Conservation (phyloP, 1,139 yeast species). For the Diutina ranongensis region DNA sequence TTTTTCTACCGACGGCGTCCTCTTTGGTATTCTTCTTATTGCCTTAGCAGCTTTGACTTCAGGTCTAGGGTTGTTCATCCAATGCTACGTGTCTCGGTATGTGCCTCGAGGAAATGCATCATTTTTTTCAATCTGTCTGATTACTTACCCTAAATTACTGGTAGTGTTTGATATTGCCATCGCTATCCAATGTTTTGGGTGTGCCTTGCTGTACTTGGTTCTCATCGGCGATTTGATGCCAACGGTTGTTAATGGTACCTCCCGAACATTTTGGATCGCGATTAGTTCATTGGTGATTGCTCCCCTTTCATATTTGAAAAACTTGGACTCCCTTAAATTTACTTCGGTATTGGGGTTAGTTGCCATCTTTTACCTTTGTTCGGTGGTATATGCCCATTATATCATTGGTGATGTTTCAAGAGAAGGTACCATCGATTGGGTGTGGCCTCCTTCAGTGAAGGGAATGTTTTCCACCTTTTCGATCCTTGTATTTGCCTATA, state of each 20-base stretch:
- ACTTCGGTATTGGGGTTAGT: constrained; percentile 30
- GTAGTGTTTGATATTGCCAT: constrained; percentile 55
- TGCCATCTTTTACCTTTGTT: constrained; percentile 28
- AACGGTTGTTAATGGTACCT: constrained; percentile 18
- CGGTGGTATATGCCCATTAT: constrained; percentile 26
- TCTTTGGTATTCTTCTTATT: constrained; percentile 56
- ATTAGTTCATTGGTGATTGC: constrained; percentile 24
- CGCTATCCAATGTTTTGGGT: constrained; percentile 13
- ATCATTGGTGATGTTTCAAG: constrained; percentile 15
- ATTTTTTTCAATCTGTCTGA: constrained; percentile 71
- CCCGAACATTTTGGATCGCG: constrained; percentile 28
- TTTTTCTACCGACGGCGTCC: constrained; percentile 71
- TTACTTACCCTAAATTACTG: constrained; percentile 77
- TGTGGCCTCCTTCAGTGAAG: constrained; percentile 47
- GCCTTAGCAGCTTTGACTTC: constrained; percentile 68
- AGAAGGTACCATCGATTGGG: constrained; percentile 11
- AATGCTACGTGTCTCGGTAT: constrained; percentile 61
- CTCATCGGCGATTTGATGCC: constrained; percentile 31
- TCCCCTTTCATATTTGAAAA: constrained; percentile 31
- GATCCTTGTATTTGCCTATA: constrained; percentile 13
- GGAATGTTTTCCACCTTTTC: constrained; percentile 53
- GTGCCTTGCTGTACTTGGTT: constrained; percentile 11
- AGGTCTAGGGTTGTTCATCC: constrained; percentile 68
- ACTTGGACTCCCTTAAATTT: constrained; percentile 34
- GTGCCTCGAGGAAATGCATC: constrained; percentile 70